phyloP scores from a whole-genome alignment of 805 yeast genomes.

The Saturnispora zaruensis region DNA sequence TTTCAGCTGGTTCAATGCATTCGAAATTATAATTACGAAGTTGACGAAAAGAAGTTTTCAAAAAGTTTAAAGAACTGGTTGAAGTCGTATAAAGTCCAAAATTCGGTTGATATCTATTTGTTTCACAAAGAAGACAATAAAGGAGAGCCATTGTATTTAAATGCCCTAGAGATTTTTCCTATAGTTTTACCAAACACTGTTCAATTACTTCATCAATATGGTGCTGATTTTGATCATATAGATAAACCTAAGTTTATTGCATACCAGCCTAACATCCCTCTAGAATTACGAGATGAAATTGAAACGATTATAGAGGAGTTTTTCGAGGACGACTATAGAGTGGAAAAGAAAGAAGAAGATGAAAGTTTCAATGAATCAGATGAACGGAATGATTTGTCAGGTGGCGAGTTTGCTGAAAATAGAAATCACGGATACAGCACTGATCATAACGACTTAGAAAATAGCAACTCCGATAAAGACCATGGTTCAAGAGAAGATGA shows the following conservation, averaged over 20 bases:
- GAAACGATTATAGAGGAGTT: slow-evolving; percentile 54
- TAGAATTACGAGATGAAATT: slow-evolving; percentile 58
- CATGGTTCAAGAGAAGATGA: slow-evolving; percentile 11
- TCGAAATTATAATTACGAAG: slow-evolving; percentile 76
- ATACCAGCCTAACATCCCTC: slow-evolving; percentile 67
- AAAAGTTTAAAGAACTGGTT: slow-evolving; percentile 39
- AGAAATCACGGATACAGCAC: background rate
- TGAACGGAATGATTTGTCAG: background rate
- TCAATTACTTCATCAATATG: slow-evolving; percentile 69
- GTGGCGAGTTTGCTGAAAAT: background rate
- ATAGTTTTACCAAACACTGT: slow-evolving; percentile 63
- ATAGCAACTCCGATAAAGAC: slow-evolving; percentile 4
- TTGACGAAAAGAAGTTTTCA: slow-evolving; percentile 64
- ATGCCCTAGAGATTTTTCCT: slow-evolving; percentile 44
- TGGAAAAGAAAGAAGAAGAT: slow-evolving; percentile 12
- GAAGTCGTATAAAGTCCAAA: slow-evolving; percentile 23
- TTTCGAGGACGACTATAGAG: slow-evolving; percentile 18
- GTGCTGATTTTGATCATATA: slow-evolving; percentile 63
- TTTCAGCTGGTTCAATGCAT: slow-evolving; percentile 61
- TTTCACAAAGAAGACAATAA: slow-evolving; percentile 21
- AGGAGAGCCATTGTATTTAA: slow-evolving; percentile 33
- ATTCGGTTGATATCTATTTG: slow-evolving; percentile 12
- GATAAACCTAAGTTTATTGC: slow-evolving; percentile 43
- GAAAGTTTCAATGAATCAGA: slow-evolving; percentile 1
- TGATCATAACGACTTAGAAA: background rate